Percentiles rank a stretch among this genome's conserved stretches.
Conservation (phyloP, 1,139 yeast genomes). For the Yamadazyma friedrichii region DNA sequence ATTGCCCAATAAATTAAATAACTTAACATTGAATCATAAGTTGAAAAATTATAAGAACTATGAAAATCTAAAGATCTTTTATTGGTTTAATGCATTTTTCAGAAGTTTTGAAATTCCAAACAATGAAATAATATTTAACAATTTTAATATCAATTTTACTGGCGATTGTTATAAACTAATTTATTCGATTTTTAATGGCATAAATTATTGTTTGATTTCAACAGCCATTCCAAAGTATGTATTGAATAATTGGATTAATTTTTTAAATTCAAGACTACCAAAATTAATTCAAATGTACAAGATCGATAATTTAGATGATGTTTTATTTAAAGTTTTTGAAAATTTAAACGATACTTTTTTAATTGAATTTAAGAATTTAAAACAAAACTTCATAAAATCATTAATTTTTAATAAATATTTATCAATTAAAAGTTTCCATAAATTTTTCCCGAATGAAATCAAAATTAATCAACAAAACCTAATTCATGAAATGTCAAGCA, state of each 20-base stretch:
- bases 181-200: slow-evolving; percentile 21
- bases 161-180: slow-evolving; percentile 23
- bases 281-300: slow-evolving; percentile 18
- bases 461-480: slow-evolving; percentile 34
- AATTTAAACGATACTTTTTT: slow-evolving; percentile 7
- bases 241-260: slow-evolving; percentile 35
- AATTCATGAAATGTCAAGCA: slow-evolving; percentile 22
- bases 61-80: slow-evolving; percentile 25
- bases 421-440: slow-evolving; percentile 41
- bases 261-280: slow-evolving; percentile 32
- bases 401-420: slow-evolving; percentile 39
- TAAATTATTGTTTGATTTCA: slow-evolving; percentile 10
- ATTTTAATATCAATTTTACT: slow-evolving; percentile 16
- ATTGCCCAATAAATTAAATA: slow-evolving; percentile 12
- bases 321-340: slow-evolving; percentile 16
- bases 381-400: slow-evolving; percentile 56
- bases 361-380: slow-evolving; percentile 35
- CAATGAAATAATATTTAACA: slow-evolving; percentile 15
- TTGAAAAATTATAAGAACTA: slow-evolving; percentile 14
- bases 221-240: slow-evolving; percentile 23
- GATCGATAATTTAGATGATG: slow-evolving; percentile 18
- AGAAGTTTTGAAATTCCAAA: slow-evolving; percentile 23
- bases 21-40: slow-evolving; percentile 12
- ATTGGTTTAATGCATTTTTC: slow-evolving; percentile 31
- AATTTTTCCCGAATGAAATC: slow-evolving; percentile 35